Conservation (phyloP, 371 early-diverging fungal species). For the Mucor saturninus region DNA sequence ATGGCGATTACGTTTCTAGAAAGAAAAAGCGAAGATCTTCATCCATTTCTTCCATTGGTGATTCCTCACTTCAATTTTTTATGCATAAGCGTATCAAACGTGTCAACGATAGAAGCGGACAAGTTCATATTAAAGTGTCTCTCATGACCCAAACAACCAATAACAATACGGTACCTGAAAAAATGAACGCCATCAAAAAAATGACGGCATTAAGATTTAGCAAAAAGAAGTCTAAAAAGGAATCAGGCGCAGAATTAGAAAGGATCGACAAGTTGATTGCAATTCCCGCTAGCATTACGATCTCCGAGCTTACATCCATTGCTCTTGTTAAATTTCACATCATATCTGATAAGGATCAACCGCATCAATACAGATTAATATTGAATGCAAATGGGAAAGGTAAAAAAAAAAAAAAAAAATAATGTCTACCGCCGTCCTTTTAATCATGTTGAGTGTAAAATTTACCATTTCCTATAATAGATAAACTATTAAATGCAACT, state of each 20-base stretch:
- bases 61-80: constrained; percentile 34
- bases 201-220: constrained; percentile 17
- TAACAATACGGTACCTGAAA: not conserved
- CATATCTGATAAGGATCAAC: constrained; percentile 18
- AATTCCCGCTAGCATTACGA: constrained; percentile 27
- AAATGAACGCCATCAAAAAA: constrained; percentile 24
- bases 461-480: not conserved
- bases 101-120: constrained; percentile 35
- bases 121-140: constrained; percentile 39
- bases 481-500: constrained; percentile 12
- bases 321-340: constrained; percentile 42
- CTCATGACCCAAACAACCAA: constrained; percentile 6
- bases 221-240: constrained; percentile 22
- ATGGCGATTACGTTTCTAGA: constrained; percentile 41
- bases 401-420: not conserved
- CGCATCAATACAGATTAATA: constrained; percentile 24
- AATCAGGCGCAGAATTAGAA: constrained; percentile 16
- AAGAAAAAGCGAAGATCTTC: constrained; percentile 19
- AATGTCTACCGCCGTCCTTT: too few species aligned
- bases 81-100: constrained; percentile 56
- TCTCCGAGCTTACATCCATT: constrained; percentile 27
- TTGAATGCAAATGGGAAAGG: constrained; percentile 23
- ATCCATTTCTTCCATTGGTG: constrained; percentile 5
- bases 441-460: too few species aligned
- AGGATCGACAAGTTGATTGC: constrained; percentile 46